Percentiles rank a stretch among this genome's conserved stretches.
Conservation (phyloP, 768 basidiomycete genomes). For the Astraeus odoratus region DNA sequence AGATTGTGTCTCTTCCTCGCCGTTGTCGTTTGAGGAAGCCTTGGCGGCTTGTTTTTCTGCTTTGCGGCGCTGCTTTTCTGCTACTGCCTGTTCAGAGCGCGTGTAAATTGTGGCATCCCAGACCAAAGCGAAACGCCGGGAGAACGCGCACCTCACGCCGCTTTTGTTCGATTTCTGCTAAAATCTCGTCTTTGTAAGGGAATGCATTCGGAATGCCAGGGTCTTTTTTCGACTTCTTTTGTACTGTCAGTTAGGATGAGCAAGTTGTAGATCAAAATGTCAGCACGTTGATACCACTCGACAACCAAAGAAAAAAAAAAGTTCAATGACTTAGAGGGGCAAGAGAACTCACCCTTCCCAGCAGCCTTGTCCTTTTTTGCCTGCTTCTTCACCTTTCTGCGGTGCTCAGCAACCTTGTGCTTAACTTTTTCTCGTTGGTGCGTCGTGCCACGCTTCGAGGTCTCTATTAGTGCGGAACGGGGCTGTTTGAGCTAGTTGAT, state of each 20-base stretch:
- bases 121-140: too few species aligned
- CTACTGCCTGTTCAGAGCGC: conserved; percentile 58
- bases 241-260: conserved; percentile 38
- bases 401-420: conserved; percentile 69
- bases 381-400: conserved; percentile 67
- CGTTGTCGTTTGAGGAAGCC: conserved; percentile 10
- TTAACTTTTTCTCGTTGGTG: conserved; percentile 66
- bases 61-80: conserved; percentile 64
- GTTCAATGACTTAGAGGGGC: background rate
- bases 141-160: conserved; percentile 53
- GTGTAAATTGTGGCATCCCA: too few species aligned
- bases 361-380: conserved; percentile 68
- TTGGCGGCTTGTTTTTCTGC: conserved; percentile 51
- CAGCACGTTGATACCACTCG: background rate
- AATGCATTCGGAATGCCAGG: conserved; percentile 91
- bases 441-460: conserved; percentile 72
- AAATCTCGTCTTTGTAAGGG: conserved; percentile 90
- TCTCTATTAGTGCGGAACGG: conserved; percentile 45
- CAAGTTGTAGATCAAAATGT: too few species aligned
- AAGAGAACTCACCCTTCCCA: conserved; percentile 72
- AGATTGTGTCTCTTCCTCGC: conserved; percentile 23
- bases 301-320: background rate
- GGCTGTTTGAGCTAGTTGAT: conserved; percentile 10
- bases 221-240: conserved; percentile 59
- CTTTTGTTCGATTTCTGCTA: conserved; percentile 84